A percentile compares a stretch with the other conserved stretches of the same genome.
Evolutionary conservation across 139 green algal species (phyloP).

Genomic region (Astrephomene gubernaculifera): DNA sequence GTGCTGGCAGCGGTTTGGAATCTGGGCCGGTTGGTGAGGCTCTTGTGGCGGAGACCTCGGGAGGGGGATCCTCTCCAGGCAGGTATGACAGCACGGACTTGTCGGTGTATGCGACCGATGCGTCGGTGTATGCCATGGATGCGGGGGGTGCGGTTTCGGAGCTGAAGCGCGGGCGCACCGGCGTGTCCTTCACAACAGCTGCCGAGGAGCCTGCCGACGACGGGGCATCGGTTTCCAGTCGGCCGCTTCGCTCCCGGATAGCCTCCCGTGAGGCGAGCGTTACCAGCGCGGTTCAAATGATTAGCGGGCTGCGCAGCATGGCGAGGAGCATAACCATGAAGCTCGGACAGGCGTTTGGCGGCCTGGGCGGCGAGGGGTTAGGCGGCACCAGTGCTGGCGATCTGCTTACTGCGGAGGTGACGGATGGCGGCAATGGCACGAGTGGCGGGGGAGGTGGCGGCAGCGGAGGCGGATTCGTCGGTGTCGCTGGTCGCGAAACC

Average conservation of each 20-base stretch:
- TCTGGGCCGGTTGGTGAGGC: constrained; percentile 3
- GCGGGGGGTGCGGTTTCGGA: too few relatives aligned
- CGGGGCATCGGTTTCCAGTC: too few relatives aligned
- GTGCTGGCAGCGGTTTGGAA: not conserved
- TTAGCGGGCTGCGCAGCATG: constrained; percentile 4
- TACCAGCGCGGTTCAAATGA: not conserved
- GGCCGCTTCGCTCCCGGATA: not conserved
- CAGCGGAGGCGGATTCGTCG: not conserved
- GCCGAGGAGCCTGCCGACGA: not conserved
- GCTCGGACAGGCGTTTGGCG: constrained; percentile 4
- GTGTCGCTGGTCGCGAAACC: not conserved
- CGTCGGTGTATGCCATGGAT: too few relatives aligned
- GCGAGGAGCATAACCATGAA: constrained; percentile 19
- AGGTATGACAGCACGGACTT: not conserved
- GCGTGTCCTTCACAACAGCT: constrained; percentile 14
- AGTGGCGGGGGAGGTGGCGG: not conserved
- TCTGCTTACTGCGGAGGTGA: not conserved
- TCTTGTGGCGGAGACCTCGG: too few relatives aligned
- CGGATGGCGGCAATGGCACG: not conserved
- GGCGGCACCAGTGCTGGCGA: not conserved
- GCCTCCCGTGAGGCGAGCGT: constrained; percentile 1
- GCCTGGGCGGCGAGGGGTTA: not conserved
- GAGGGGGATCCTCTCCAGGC: not conserved
- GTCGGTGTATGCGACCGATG: not conserved
- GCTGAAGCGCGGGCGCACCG: not conserved